Percentiles rank a stretch among this genome's conserved stretches.
Evolutionary conservation across 2,329 filamentous ascomycete species (phyloP).

Genomic region (Arachnomyces sp.): DNA sequence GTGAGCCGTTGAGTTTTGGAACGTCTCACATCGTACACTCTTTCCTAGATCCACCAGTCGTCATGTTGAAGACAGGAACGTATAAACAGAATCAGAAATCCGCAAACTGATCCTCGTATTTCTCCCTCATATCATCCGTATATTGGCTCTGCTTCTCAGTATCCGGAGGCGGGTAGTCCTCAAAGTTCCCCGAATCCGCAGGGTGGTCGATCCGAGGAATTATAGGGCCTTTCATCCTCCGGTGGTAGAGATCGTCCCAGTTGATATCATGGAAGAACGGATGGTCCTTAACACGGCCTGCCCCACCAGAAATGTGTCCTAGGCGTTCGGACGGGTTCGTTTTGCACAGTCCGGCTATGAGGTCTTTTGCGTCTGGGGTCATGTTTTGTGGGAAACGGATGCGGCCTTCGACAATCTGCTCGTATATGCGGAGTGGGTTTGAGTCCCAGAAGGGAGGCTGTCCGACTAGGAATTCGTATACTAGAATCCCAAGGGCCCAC

Average conservation of each 20-base stretch:
- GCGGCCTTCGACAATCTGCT: slow-evolving; percentile 57
- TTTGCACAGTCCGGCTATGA: slow-evolving; percentile 55
- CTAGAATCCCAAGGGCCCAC: slow-evolving; percentile 60
- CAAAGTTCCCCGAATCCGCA: slow-evolving; percentile 57
- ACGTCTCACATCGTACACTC: not conserved
- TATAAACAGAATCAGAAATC: slow-evolving; percentile 43
- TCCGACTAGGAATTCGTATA: slow-evolving; percentile 60
- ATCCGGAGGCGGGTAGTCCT: slow-evolving; percentile 55
- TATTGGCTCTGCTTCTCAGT: slow-evolving; percentile 44
- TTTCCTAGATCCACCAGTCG: no score
- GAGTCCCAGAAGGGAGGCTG: slow-evolving; percentile 63
- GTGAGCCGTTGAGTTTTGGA: not conserved
- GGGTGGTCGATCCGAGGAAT: slow-evolving; percentile 52
- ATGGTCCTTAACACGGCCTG: slow-evolving; percentile 51
- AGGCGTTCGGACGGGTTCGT: slow-evolving; percentile 56
- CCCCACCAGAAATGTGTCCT: slow-evolving; percentile 55
- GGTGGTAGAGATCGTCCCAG: slow-evolving; percentile 56
- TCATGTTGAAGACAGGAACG: not conserved
- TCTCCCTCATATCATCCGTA: slow-evolving; percentile 51
- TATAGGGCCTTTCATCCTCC: slow-evolving; percentile 53
- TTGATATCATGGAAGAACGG: slow-evolving; percentile 54
- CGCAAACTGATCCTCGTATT: slow-evolving; percentile 52
- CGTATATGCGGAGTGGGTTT: slow-evolving; percentile 61
- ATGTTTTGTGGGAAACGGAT: slow-evolving; percentile 54
- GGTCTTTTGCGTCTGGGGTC: slow-evolving; percentile 50